A percentile compares a stretch with the other conserved stretches of the same genome.
Conservation (phyloP, 345 rosid species). For the Corchorus capsularis region DNA sequence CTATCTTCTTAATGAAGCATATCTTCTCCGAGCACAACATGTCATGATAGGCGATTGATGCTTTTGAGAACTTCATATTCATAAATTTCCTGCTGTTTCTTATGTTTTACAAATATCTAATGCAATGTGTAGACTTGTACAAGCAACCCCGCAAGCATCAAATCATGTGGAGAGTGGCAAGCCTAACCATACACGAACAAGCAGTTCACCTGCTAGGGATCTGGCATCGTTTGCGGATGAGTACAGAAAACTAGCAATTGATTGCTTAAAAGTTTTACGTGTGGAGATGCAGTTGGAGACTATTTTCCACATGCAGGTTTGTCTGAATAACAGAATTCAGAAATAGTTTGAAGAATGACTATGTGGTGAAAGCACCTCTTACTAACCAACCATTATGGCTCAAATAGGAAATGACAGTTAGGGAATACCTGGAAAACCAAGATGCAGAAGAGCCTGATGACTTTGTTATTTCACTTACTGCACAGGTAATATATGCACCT, state of each 20-base stretch:
- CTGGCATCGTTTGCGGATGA: conserved; percentile 84
- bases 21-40: conserved; percentile 16
- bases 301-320: conserved; percentile 91
- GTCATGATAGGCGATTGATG: conserved; percentile 5
- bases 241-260: conserved; percentile 91
- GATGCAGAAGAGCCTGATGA: conserved; percentile 99
- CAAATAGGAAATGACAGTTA: conserved; percentile 79
- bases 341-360: conserved; percentile 6
- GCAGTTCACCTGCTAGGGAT: conserved; percentile 46
- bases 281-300: conserved; percentile 98
- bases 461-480: conserved; percentile 82
- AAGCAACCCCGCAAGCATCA: conserved; percentile 49
- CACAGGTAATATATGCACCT: conserved; percentile 57
- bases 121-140: conserved; percentile 64
- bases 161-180: conserved; percentile 57
- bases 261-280: conserved; percentile 95
- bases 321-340: conserved; percentile 21
- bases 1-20: conserved; percentile 4
- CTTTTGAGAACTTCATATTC: conserved; percentile 17
- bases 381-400: conserved; percentile 33
- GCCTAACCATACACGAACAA: conserved; percentile 39
- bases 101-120: conserved; percentile 15
- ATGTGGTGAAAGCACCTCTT: conserved; percentile 20
- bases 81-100: conserved; percentile 15
- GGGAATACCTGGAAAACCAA: conserved; percentile 91